A percentile compares a stretch with the other conserved stretches of the same genome.
These are phyloP conservation scores for Cryphonectria radicalis DNA, from an alignment of 2,329 filamentous ascomycete genomes.

Conservation along the genomic window DNA sequence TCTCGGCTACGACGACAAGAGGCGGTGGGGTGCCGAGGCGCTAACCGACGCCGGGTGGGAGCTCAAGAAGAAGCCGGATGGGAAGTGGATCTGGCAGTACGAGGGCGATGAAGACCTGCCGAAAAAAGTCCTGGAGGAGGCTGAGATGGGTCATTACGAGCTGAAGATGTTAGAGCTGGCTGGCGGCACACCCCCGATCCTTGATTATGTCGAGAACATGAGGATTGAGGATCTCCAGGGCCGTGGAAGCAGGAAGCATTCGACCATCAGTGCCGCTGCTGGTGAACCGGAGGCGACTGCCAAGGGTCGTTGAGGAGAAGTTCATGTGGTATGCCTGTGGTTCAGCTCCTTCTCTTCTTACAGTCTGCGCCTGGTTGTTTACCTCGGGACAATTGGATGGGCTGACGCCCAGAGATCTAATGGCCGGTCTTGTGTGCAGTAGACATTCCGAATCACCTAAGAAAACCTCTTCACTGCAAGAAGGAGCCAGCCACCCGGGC, in stretches of 20 bases:
- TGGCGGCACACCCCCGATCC: slow-evolving; percentile 49
- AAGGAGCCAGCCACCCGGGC: background rate
- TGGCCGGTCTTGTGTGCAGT: background rate
- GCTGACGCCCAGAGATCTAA: background rate
- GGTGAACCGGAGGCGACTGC: background rate
- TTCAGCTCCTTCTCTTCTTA: background rate
- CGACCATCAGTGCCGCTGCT: background rate
- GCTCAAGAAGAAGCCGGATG: slow-evolving; percentile 41
- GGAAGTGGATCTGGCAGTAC: slow-evolving; percentile 61
- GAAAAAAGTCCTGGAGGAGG: slow-evolving; percentile 54
- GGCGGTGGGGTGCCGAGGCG: slow-evolving; percentile 51
- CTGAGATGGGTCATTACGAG: slow-evolving; percentile 58
- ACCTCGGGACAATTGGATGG: background rate
- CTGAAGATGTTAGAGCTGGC: slow-evolving; percentile 51
- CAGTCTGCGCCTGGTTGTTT: background rate
- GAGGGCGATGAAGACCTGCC: slow-evolving; percentile 48
- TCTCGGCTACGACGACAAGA: slow-evolving; percentile 53
- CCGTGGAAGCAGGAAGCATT: slow-evolving; percentile 21
- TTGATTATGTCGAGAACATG: slow-evolving; percentile 44
- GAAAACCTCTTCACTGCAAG: background rate
- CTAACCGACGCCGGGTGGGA: slow-evolving; percentile 48
- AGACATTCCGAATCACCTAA: background rate
- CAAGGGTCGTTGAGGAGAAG: background rate
- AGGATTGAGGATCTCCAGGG: slow-evolving; percentile 21
- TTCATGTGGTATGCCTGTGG: background rate